phyloP scores from a whole-genome alignment of 2,329 filamentous ascomycete species.

The Calycina herbarum region DNA sequence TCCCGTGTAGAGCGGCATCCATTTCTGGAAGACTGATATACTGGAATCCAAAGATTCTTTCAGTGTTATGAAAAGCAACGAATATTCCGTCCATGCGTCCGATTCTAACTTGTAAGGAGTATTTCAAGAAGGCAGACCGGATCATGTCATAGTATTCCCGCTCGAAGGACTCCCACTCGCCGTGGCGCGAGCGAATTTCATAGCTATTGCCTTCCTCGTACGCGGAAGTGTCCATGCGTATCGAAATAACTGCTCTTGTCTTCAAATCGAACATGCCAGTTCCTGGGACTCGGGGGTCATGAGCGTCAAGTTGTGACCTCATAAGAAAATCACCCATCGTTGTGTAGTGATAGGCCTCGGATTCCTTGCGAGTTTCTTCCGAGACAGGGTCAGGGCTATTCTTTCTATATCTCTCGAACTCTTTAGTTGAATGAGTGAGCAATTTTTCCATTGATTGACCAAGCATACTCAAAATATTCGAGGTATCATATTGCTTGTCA shows the following conservation, averaged over 20 bases:
- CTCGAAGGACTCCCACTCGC: conserved; percentile 88
- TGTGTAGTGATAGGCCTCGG: conserved; percentile 85
- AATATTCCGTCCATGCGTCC: conserved; percentile 99
- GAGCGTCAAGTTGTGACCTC: conserved; percentile 90
- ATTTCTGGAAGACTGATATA: conserved; percentile 86
- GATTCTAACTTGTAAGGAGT: conserved; percentile 94
- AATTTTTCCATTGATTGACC: conserved; percentile 97
- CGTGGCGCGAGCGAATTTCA: conserved; percentile 74
- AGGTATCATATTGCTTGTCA: conserved; percentile 85
- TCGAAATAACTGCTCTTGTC: conserved; percentile 85
- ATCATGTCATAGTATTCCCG: conserved; percentile 98
- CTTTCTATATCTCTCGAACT: conserved; percentile 83
- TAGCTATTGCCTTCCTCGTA: conserved; percentile 80
- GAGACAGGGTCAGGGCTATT: conserved; percentile 66
- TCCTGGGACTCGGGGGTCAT: conserved; percentile 82
- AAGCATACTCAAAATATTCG: conserved; percentile 85
- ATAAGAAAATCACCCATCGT: conserved; percentile 85
- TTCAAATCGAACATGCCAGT: conserved; percentile 96
- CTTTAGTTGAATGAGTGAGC: conserved; percentile 75
- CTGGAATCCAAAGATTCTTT: conserved; percentile 96
- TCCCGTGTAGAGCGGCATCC: conserved; percentile 86
- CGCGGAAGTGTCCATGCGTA: conserved; percentile 79
- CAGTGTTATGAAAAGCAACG: conserved; percentile 91
- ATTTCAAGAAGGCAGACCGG: conserved; percentile 89
- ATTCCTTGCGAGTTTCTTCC: conserved; percentile 68